These are phyloP conservation scores for Phycomyces blakesleeanus DNA, from an alignment of 192 early-diverging fungal genomes.

Conservation along the genomic window DNA sequence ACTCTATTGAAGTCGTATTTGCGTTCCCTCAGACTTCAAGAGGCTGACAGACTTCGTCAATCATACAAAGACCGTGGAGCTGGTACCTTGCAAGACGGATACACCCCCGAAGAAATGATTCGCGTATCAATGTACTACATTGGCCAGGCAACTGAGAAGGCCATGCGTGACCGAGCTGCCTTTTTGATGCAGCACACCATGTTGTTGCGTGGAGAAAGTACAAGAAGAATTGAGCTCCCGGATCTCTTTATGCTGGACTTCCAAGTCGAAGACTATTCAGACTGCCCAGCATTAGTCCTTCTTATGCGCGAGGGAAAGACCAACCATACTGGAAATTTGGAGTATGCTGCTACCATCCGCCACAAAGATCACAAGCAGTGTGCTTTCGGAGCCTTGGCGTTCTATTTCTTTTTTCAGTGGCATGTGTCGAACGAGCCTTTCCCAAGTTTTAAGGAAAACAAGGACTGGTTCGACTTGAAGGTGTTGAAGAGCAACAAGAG, in stretches of 20 bases:
- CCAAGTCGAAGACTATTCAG: slow-evolving; percentile 1
- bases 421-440: not conserved
- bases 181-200: slow-evolving; percentile 3
- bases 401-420: not conserved
- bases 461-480: not conserved
- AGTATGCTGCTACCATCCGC: not conserved
- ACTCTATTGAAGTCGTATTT: too few relatives aligned
- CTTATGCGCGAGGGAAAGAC: not conserved
- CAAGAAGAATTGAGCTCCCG: not conserved
- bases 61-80: not conserved
- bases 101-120: not conserved
- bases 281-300: slow-evolving; percentile 1
- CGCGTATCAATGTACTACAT: not conserved
- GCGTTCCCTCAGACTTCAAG: too few relatives aligned
- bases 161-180: not conserved
- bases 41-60: too few relatives aligned
- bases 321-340: not conserved
- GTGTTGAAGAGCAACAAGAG: slow-evolving; percentile 1
- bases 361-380: not conserved
- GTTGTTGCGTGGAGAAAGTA: slow-evolving; percentile 1
- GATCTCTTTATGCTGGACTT: slow-evolving; percentile 2
- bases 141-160: not conserved
- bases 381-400: slow-evolving; percentile 4
- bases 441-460: not conserved
- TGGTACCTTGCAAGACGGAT: not conserved